Evolutionary conservation across 176 grass and related monocot genomes (phyloP).

Genomic region (Oryza meridionalis): DNA sequence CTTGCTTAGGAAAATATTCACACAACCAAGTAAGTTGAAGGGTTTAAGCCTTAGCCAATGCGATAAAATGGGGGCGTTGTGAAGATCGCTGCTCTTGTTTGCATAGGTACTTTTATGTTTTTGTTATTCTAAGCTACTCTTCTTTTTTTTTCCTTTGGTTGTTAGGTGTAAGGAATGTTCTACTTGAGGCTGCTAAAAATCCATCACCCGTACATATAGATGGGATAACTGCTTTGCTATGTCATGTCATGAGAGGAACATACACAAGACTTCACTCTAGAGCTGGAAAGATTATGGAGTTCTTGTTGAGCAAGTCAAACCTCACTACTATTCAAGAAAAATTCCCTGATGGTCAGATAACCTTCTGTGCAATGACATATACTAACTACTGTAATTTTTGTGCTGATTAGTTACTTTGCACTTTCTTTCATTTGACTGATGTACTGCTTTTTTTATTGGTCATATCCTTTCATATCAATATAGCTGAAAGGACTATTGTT

Average conservation of each 20-base stretch:
- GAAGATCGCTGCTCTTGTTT: slow-evolving; percentile 9
- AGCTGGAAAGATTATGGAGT: slow-evolving; percentile 71
- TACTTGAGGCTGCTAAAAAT: slow-evolving; percentile 65
- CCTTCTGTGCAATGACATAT: slow-evolving; percentile 9
- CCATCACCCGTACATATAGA: slow-evolving; percentile 58
- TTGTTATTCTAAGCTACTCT: slow-evolving; percentile 33
- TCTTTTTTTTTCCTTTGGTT: background rate
- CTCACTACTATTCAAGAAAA: slow-evolving; percentile 51
- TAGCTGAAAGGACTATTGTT: background rate
- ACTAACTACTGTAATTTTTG: slow-evolving; percentile 18
- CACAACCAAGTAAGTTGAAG: background rate
- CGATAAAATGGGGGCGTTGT: background rate
- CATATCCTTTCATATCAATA: background rate
- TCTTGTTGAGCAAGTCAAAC: slow-evolving; percentile 74
- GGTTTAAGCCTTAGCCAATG: background rate
- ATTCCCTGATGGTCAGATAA: slow-evolving; percentile 68
- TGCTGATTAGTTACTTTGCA: slow-evolving; percentile 11
- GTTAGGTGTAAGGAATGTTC: slow-evolving; percentile 67
- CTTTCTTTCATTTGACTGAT: slow-evolving; percentile 1
- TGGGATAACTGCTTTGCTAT: slow-evolving; percentile 72
- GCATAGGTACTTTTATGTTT: slow-evolving; percentile 14
- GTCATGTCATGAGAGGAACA: slow-evolving; percentile 80
- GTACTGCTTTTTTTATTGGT: background rate
- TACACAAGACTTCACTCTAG: slow-evolving; percentile 77
- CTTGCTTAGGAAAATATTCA: background rate